Evolutionary conservation across 2,329 filamentous ascomycete genomes (phyloP).

Genomic region (Monosporascus sp.): DNA sequence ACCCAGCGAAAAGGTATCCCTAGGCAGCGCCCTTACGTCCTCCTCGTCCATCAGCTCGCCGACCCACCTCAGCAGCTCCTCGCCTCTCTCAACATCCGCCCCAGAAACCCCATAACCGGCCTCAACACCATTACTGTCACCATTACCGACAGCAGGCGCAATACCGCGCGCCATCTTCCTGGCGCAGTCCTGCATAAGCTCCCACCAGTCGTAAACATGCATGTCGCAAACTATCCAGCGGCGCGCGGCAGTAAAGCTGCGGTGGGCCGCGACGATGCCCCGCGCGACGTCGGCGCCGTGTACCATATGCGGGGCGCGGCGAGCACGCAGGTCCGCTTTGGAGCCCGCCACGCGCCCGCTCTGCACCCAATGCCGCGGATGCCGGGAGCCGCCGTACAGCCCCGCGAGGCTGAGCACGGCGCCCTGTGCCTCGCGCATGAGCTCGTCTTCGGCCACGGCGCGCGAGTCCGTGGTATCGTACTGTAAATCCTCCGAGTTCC

Average conservation of each 20-base stretch:
- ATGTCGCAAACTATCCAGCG: conserved; percentile 60
- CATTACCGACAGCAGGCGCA: conserved; percentile 22
- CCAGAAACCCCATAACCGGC: conserved; percentile 10
- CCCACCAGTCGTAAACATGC: conserved; percentile 66
- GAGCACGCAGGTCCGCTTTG: conserved; percentile 51
- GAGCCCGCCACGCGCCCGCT: conserved; percentile 44
- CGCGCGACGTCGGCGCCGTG: conserved; percentile 60
- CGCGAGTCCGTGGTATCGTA: conserved; percentile 46
- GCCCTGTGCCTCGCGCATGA: conserved; percentile 43
- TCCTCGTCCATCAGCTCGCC: conserved; percentile 59
- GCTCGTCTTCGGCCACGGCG: conserved; percentile 56
- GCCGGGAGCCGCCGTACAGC: conserved; percentile 51
- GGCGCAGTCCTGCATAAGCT: conserved; percentile 47
- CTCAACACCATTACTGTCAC: too few species aligned
- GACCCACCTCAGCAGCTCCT: conserved; percentile 52
- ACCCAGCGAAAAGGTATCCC: conserved; percentile 46
- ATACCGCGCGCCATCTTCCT: conserved; percentile 35
- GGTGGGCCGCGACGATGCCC: conserved; percentile 46
- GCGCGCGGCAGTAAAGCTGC: conserved; percentile 39
- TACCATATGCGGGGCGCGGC: conserved; percentile 55
- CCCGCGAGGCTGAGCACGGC: conserved; percentile 56
- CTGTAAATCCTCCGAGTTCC: conserved; percentile 42
- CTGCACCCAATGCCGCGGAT: conserved; percentile 50
- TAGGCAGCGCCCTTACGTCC: conserved; percentile 50
- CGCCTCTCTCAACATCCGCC: conserved; percentile 27